These are phyloP conservation scores for Scheffersomyces illinoinensis DNA, from an alignment of 1,139 yeast genomes.

Conservation along the genomic window DNA sequence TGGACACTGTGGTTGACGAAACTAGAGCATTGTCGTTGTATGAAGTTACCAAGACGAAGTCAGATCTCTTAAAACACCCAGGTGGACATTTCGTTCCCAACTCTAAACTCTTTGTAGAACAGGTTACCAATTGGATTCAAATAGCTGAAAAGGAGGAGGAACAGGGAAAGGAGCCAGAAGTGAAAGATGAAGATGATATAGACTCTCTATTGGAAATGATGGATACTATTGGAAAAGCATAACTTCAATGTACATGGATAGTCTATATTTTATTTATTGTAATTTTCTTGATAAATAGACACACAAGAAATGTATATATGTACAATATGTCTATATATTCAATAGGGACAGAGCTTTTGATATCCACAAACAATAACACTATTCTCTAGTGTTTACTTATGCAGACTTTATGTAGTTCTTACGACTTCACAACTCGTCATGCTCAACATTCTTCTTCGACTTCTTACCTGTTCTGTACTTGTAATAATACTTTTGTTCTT, in stretches of 20 bases:
- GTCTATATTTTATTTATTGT: background rate
- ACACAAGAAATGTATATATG: no score
- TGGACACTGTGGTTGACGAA: constrained; percentile 87
- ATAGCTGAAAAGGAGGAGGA: constrained; percentile 14
- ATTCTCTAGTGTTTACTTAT: background rate
- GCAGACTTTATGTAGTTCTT: constrained; percentile 3
- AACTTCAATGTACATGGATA: background rate
- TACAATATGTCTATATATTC: background rate
- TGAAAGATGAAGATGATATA: constrained; percentile 21
- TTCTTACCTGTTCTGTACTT: constrained; percentile 34
- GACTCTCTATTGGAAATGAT: constrained; percentile 39
- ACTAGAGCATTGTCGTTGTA: constrained; percentile 61
- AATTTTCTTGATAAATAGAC: background rate
- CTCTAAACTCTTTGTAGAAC: constrained; percentile 57
- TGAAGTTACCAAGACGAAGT: constrained; percentile 49
- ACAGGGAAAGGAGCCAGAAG: constrained; percentile 14
- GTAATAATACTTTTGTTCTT: constrained; percentile 29
- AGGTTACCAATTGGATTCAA: constrained; percentile 58
- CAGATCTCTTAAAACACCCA: constrained; percentile 63
- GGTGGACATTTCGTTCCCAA: constrained; percentile 91
- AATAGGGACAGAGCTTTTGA: background rate
- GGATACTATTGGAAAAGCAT: constrained; percentile 33
- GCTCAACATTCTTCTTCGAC: constrained; percentile 21
- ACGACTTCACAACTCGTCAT: constrained; percentile 39
- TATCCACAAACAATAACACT: background rate